Conservation (phyloP, 176 grass and related monocot genomes). For the Juncus inflexus region DNA sequence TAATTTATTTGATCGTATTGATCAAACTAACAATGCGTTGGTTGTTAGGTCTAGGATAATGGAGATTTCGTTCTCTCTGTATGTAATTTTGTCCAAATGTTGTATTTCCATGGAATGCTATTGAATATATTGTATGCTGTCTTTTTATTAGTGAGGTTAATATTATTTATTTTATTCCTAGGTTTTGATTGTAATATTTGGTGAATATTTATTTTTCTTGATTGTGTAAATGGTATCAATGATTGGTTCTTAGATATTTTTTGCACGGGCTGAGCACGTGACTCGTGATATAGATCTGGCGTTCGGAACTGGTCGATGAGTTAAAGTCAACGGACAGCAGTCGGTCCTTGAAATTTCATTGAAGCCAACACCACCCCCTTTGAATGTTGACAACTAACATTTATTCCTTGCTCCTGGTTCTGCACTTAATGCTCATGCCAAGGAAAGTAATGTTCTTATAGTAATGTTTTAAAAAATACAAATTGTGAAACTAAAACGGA, state of each 20-base stretch:
- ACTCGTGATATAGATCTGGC: background rate
- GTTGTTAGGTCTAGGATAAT: conserved; percentile 12
- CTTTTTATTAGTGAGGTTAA: conserved; percentile 6
- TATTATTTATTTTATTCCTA: conserved; percentile 11
- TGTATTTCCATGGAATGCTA: conserved; percentile 20
- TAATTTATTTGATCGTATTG: conserved; percentile 22
- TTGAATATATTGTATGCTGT: background rate
- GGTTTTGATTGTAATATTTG: conserved; percentile 11
- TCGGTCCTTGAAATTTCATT: conserved; percentile 10
- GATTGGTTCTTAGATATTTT: too few species aligned
- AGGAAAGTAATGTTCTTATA: too few species aligned
- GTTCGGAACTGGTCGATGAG: background rate
- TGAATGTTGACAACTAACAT: background rate
- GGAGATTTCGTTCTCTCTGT: conserved; percentile 4
- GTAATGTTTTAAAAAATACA: too few species aligned
- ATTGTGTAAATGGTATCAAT: too few species aligned
- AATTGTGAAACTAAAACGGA: too few species aligned
- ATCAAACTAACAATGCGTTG: conserved; percentile 27
- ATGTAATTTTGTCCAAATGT: conserved; percentile 17
- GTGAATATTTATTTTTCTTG: conserved; percentile 1
- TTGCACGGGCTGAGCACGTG: too few species aligned
- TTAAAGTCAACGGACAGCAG: conserved; percentile 9
- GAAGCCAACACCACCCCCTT: background rate
- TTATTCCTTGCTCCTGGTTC: background rate
- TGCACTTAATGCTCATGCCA: conserved; percentile 11